Evolutionary conservation across 2,329 filamentous ascomycete species (phyloP), one percentile per base, ranked within the genome.

Genomic region (Colletotrichum acutatum): DNA sequence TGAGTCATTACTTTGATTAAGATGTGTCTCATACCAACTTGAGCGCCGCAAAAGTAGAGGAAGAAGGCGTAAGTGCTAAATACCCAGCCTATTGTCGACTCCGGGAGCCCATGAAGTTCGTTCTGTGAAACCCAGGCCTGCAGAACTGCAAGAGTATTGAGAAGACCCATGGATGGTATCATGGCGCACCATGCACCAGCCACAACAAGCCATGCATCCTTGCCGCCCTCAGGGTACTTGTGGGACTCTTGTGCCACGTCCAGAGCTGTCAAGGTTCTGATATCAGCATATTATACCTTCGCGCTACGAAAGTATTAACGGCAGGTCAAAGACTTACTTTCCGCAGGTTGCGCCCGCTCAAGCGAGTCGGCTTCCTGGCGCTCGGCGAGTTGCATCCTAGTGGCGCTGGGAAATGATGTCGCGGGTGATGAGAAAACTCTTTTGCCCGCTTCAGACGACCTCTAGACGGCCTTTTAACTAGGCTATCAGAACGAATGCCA

Each of bases 51-150:
- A 77, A 94, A 92, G 79, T 94, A 93, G 16, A 91, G 86, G 52
- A 94, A 84, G 78, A 94, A 95, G 26, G 90, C 86, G 76, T 93
- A 94, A 62, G 93, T 83, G 75, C 90, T 89, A 76, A 94, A 93
- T 69, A 95, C 93, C 93, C 93, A 95, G 1, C 91, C 92, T 42
- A 92, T 88, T 6, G 85, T 87, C 12, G 89, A 89, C 56, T 90
- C 87, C 42, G 84, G 86, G 75, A 92, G 89, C 12, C 85, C 81
- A 7, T 83, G 81, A 12, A 95, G 83, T 74, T 94, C 90, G 76
- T 95, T 84, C n/a, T 85, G 86, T 52, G 87, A 83, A 30, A 94
- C 83, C 80, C 93, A 93, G 9, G 90, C 87, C 79, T 94, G 89
- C 79, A 93, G 90, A 0, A 91, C 90, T 2, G 91, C 92, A 26